A percentile compares a stretch with the other conserved stretches of the same genome.
Evolutionary conservation across 108 stramenopile genomes (phyloP).

Genomic region (Conticribra guillardii): DNA sequence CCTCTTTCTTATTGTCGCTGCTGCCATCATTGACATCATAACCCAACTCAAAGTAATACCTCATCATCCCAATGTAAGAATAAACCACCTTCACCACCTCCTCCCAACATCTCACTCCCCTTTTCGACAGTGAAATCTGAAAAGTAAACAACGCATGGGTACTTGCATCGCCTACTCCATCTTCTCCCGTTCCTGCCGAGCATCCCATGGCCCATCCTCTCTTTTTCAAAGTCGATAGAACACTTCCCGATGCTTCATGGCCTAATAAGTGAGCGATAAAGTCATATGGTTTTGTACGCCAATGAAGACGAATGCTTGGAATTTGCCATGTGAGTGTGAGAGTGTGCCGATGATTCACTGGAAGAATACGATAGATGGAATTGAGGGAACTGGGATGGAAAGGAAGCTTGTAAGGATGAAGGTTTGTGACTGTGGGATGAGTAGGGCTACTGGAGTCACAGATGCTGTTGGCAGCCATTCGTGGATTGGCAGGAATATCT

Average conservation of each 20-base stretch:
- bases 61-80: constrained; percentile 80
- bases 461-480: constrained; percentile 3
- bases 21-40: constrained; percentile 27
- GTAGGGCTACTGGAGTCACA: not conserved
- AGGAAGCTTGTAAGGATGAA: constrained; percentile 53
- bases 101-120: constrained; percentile 73
- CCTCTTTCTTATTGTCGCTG: constrained; percentile 34
- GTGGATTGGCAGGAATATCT: constrained; percentile 66
- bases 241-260: constrained; percentile 82
- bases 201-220: constrained; percentile 73
- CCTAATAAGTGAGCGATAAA: constrained; percentile 86
- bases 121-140: constrained; percentile 63
- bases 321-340: constrained; percentile 82
- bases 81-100: constrained; percentile 67
- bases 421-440: constrained; percentile 19
- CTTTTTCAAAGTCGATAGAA: constrained; percentile 67
- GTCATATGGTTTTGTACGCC: constrained; percentile 76
- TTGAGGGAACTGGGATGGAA: constrained; percentile 54
- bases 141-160: constrained; percentile 80
- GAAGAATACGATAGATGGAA: constrained; percentile 75
- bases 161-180: constrained; percentile 73
- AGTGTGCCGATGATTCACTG: constrained; percentile 72
- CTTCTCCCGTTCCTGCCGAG: constrained; percentile 78
- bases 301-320: constrained; percentile 60
- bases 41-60: constrained; percentile 51